These are phyloP conservation scores for Fulvia fulva DNA, from an alignment of 2,329 filamentous ascomycete genomes.

Conservation along the genomic window DNA sequence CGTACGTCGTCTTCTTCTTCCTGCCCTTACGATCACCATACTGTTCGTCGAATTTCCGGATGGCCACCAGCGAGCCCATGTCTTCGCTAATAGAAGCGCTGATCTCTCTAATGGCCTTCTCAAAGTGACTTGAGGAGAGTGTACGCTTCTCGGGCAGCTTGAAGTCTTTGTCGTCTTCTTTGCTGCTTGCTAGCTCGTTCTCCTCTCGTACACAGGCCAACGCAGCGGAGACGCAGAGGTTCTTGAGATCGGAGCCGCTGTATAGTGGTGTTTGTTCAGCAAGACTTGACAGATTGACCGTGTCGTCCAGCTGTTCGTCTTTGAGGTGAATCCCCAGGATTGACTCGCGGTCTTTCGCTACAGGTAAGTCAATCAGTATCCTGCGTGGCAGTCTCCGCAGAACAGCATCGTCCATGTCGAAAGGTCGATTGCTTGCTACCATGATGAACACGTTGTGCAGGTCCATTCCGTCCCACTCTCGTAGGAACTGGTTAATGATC, in stretches of 20 bases:
- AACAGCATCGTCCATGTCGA: slow-evolving; percentile 87
- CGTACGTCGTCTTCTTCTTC: slow-evolving; percentile 37
- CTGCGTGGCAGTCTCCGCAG: slow-evolving; percentile 70
- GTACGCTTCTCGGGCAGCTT: slow-evolving; percentile 66
- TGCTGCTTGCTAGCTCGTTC: slow-evolving; percentile 41
- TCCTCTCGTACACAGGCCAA: slow-evolving; percentile 77
- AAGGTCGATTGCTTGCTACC: slow-evolving; percentile 94
- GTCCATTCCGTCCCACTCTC: slow-evolving; percentile 94
- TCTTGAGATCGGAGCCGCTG: slow-evolving; percentile 80
- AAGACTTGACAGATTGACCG: slow-evolving; percentile 59
- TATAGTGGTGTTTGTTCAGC: slow-evolving; percentile 70
- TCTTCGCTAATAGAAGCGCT: slow-evolving; percentile 90
- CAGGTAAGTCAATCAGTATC: slow-evolving; percentile 69
- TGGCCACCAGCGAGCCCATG: slow-evolving; percentile 79
- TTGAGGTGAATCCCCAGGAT: slow-evolving; percentile 70
- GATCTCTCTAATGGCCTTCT: slow-evolving; percentile 81
- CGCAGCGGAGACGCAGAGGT: slow-evolving; percentile 73
- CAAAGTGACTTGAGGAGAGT: slow-evolving; percentile 70
- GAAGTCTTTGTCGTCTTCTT: slow-evolving; percentile 38
- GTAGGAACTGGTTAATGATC: slow-evolving; percentile 92
- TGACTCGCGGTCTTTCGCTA: slow-evolving; percentile 60
- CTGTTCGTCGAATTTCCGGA: slow-evolving; percentile 92
- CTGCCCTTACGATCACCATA: slow-evolving; percentile 76
- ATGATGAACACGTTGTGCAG: slow-evolving; percentile 82
- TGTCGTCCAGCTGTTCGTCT: slow-evolving; percentile 59